phyloP scores from a whole-genome alignment of 257 asterid species.

The Prunella vulgaris region DNA sequence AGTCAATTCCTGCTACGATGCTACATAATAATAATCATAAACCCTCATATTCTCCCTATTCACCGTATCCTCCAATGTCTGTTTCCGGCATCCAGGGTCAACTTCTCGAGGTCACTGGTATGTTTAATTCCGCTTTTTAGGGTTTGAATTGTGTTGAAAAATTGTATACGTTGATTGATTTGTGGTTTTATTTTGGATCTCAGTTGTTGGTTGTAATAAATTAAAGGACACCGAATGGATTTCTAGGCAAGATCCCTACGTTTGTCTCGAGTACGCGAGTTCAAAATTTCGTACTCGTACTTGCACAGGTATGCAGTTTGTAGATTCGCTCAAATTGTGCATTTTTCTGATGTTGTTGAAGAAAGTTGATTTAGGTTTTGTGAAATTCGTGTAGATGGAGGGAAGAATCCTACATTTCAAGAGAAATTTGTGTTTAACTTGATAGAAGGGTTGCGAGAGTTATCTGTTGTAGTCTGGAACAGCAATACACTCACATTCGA shows the following conservation, averaged over 20 bases:
- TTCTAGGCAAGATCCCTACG: conserved; percentile 97
- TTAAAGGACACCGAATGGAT: conserved; percentile 88
- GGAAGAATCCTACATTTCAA: conserved; percentile 89
- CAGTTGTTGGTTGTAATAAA: conserved; percentile 76
- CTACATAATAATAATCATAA: background rate
- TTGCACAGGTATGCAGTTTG: conserved; percentile 56
- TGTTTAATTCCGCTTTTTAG: background rate
- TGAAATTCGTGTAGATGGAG: conserved; percentile 61
- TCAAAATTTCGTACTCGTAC: conserved; percentile 84
- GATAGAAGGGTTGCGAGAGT: conserved; percentile 79
- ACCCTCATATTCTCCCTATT: conserved; percentile 13
- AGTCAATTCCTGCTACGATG: background rate
- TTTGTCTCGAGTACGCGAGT: conserved; percentile 73
- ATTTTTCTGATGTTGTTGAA: background rate
- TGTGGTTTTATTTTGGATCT: conserved; percentile 1
- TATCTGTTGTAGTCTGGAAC: conserved; percentile 71
- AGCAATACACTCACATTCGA: conserved; percentile 76
- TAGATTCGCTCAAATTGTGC: background rate
- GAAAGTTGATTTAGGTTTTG: background rate
- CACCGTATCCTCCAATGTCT: conserved; percentile 50
- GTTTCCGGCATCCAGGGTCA: conserved; percentile 81
- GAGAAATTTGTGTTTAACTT: conserved; percentile 83
- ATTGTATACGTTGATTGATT: background rate
- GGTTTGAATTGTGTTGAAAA: background rate
- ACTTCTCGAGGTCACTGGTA: conserved; percentile 84